Base-by-base conservation (phyloP, 345 rosid genomes). In the Gynandropsis gynandra region DNA sequence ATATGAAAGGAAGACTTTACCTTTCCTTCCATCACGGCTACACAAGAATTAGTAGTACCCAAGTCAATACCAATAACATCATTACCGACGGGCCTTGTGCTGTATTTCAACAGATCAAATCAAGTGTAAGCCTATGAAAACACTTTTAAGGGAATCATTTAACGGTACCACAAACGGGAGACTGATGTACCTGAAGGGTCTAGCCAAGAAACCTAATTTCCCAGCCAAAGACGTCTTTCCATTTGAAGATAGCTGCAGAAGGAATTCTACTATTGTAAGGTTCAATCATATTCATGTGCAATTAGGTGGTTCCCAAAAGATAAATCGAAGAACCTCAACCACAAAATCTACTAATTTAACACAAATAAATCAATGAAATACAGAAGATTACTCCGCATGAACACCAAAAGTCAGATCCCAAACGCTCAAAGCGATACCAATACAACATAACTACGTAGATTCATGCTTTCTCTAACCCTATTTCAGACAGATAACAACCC, bases 11-110 rank as follows among this genome's bases (percentile, higher is more conserved):
- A 16, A 14, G 4, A 10, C 9, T 32, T 50, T 61, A 77, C 83
- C 73, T 77, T 77, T 38, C 83, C 83, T 59, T 77, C 83, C 83
- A 77, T 77, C 7, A 77, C 73, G 10, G 80, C 27, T n/a, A 77
- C 83, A 36, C 83, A 77, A 18, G 80, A 74, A 56, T 77, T 77
- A 7, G 82, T 77, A 14, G 80, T 77, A 15, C 83, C 83, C 72
- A 77, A 69, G 50, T 76, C 80, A 57, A 76, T 76, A 58, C 76
- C 79, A 11, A 71, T 78, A 20, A 75, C 83, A 47, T 78, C 83
- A 52, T 61, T 75, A 1, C 78, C 80, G 16, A 66, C 62, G 47
- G 83, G 74, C 42, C 78, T 78, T n/a, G 83, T 62, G 37, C 83
- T 78, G 13, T 31, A 61, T 7, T 8, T 5, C 16, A 51, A 1